These are phyloP conservation scores for Hypoxylon sp. DNA, from an alignment of 2,329 filamentous ascomycete species.

Conservation along the genomic window DNA sequence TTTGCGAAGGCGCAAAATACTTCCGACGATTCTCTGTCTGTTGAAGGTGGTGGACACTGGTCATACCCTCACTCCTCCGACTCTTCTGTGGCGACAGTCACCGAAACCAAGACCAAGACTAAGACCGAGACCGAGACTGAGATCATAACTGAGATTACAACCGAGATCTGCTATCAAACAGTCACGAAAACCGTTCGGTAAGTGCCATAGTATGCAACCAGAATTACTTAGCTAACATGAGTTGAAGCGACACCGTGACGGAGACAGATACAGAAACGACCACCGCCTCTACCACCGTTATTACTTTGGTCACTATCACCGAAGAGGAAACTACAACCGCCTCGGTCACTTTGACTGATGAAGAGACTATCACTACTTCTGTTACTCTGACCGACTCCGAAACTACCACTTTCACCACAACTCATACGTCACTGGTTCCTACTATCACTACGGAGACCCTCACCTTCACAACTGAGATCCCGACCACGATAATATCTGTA, in stretches of 20 bases:
- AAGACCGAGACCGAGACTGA: slow-evolving; percentile 40
- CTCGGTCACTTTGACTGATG: slow-evolving; percentile 23
- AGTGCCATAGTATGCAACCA: slow-evolving; percentile 7
- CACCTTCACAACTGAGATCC: slow-evolving; percentile 42
- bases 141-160: slow-evolving; percentile 9
- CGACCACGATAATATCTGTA: slow-evolving; percentile 42
- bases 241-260: slow-evolving; percentile 38
- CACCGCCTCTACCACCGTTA: slow-evolving; percentile 11
- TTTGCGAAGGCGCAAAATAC: slow-evolving; percentile 31
- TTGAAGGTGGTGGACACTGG: slow-evolving; percentile 5
- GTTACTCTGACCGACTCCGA: slow-evolving; percentile 27
- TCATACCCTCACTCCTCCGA: slow-evolving; percentile 24
- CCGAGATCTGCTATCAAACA: slow-evolving; percentile 31
- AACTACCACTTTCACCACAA: slow-evolving; percentile 38
- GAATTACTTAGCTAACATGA: slow-evolving; percentile 29
- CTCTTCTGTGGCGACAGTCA: slow-evolving; percentile 39
- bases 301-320: slow-evolving; percentile 27
- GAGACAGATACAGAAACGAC: slow-evolving; percentile 28
- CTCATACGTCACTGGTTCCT: slow-evolving; percentile 42
- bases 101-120: slow-evolving; percentile 43
- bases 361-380: slow-evolving; percentile 25
- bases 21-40: slow-evolving; percentile 36
- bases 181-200: slow-evolving; percentile 25
- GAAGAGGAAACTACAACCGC: slow-evolving; percentile 33
- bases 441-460: slow-evolving; percentile 39